Percentiles rank a stretch among this genome's conserved stretches.
These are phyloP conservation scores for Heliocybe sulcata DNA, from an alignment of 1,284 basidiomycete species.

Conservation along the genomic window DNA sequence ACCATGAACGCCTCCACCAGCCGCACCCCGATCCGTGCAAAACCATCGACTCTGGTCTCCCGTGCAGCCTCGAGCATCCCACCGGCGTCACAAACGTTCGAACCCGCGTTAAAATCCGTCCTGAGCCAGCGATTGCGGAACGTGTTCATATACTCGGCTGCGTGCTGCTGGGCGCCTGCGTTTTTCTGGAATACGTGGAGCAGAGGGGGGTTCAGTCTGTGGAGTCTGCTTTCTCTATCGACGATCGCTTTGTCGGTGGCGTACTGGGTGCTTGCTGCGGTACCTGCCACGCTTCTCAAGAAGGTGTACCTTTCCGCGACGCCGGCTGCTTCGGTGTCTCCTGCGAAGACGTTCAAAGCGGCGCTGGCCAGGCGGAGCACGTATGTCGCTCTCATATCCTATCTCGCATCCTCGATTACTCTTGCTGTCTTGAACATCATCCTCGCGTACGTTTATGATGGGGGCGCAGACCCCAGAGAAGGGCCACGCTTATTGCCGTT, in stretches of 20 bases:
- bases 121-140: conserved; percentile 47
- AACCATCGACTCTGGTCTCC: conserved; percentile 30
- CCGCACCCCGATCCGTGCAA: conserved; percentile 22
- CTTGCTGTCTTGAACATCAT: conserved; percentile 34
- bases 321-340: conserved; percentile 41
- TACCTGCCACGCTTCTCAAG: conserved; percentile 47
- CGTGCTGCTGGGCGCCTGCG: conserved; percentile 38
- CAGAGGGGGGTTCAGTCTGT: conserved; percentile 23
- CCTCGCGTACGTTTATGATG: conserved; percentile 25
- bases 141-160: conserved; percentile 43
- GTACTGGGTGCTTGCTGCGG: conserved; percentile 28
- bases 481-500: conserved; percentile 44
- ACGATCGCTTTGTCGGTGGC: conserved; percentile 23
- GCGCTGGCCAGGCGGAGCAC: conserved; percentile 42
- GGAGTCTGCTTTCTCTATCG: conserved; percentile 29
- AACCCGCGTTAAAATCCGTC: conserved; percentile 50
- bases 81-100: conserved; percentile 41
- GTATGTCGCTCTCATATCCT: conserved; percentile 31
- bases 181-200: conserved; percentile 28
- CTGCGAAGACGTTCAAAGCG: conserved; percentile 35
- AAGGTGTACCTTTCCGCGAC: conserved; percentile 46
- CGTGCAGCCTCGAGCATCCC: conserved; percentile 40
- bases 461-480: conserved; percentile 5
- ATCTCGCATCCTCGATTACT: conserved; percentile 34
- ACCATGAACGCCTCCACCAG: neutral